Evolutionary conservation across 495 filamentous ascomycete genomes (phyloP), one percentile per base, ranked within the genome.

Genomic region (Aspergillus cavernicola): DNA sequence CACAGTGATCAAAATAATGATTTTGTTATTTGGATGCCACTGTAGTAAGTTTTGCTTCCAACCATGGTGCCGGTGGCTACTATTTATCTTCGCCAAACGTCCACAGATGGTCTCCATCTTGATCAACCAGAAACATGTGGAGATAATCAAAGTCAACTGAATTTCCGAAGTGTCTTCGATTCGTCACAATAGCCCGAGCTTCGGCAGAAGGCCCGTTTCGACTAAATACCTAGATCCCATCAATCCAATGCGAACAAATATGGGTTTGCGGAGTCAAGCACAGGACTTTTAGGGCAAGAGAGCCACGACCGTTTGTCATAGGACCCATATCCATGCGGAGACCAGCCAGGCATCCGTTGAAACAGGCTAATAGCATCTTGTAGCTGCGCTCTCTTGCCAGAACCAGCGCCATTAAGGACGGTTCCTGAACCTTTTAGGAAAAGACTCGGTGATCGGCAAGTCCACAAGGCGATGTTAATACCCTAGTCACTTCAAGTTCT

Each of bases 351-450:
- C n/a, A 37, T 29, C 23, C 22, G 29, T 16, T 13, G 11, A 11
- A 35, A 38, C 41, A 38, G 44, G 32, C 29, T 40, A 39, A 46
- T 13, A 15, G 31, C 41, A 26, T 37, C 15, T 38, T 36, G 33
- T 24, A 49, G 45, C 13, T 2, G 32, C 6, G 6, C 32, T 38
- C 6, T 35, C 45, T 37, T 11, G 22, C 46, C 20, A 37, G 24
- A 29, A 50, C 4, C n/a, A 37, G 33, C 13, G 15, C 22, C 11
- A 19, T 26, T 12, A n/a, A 23, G 6, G 1, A 16, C 35, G 6
- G 23, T 38, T 39, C 46, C 46, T 50, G 33, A 50, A 29, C 35
- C 33, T 47, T 54, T 54, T 47, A 15, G 42, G 42, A 12, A 32
- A 47, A 40, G 52, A 18, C 23, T 39, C 23, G 35, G 36, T 39